Base-by-base conservation (phyloP, 768 basidiomycete species). In the Grammothele lineata region DNA sequence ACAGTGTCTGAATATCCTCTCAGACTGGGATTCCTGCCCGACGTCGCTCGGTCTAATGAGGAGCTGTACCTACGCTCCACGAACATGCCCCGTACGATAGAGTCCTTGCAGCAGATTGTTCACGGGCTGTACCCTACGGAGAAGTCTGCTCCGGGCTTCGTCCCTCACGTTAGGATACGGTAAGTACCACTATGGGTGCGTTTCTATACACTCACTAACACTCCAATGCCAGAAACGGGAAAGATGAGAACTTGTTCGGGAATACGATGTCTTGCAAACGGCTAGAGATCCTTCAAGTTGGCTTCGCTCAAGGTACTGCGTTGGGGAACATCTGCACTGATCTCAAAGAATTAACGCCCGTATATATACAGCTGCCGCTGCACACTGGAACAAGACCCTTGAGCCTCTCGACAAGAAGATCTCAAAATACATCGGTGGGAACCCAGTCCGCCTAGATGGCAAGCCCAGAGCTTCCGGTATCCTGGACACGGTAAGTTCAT, bases 401-500 rank as follows among this genome's bases (percentile, higher is more conserved):
- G 75, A 78, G 47, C 70, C 69, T 12, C 64, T 91, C 17, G 87
- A 92, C 56, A 66, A 65, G 33, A 77, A 77, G 41, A 43, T 92
- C n/a, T 85, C 80, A 0, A 85, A 78, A 58, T 85, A 84, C 59
- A 65, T 87, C 25, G 72, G 75, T 18, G 85, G 85, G 0, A 80
- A 78, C 23, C 81, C 85, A 1, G 65, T 92, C 11, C 76, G 86
- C 9, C 67, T 92, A 14, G 86, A 91, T 53, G 85, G 87, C 0
- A 80, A 77, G 58, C 89, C 89, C 2, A 67, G 85, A 43, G 84
- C 83, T 3, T 86, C 80, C 12, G 87, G 87, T 5, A 74, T 91
- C 10, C 69, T 89, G 47, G 87, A 89, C 62, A 87, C 87, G 0
- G 83, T 83, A 38, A 12, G 60, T 40, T 59, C 49, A 17, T 8